Evolutionary conservation across 2,329 filamentous ascomycete species (phyloP).

Genomic region (Thermoascus crustaceus): DNA sequence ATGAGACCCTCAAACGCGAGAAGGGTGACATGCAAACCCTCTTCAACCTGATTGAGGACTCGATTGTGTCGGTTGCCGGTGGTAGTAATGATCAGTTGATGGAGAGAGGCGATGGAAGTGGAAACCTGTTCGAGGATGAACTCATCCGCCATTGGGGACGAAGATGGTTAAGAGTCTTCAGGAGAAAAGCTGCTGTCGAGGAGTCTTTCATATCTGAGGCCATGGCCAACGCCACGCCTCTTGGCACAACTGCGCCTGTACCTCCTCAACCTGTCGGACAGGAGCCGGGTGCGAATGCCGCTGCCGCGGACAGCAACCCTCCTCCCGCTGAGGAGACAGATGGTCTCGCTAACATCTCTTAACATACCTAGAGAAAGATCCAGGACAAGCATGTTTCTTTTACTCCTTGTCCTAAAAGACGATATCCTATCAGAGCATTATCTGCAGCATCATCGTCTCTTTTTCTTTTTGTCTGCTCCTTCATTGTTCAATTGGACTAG

Average conservation of each 20-base stretch:
- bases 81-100: conserved; percentile 69
- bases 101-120: conserved; percentile 53
- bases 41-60: conserved; percentile 73
- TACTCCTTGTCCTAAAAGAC: too few species aligned
- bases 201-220: conserved; percentile 59
- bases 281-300: conserved; percentile 8
- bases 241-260: conserved; percentile 29
- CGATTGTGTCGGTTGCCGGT: conserved; percentile 61
- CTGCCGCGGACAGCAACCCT: conserved; percentile 3
- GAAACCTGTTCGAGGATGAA: conserved; percentile 46
- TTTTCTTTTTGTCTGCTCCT: too few species aligned
- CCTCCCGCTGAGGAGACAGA: too few species aligned
- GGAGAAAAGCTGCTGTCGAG: conserved; percentile 74
- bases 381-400: too few species aligned
- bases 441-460: too few species aligned
- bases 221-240: conserved; percentile 40
- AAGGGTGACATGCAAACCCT: conserved; percentile 66
- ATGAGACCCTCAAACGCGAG: conserved; percentile 62
- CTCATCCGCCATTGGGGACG: conserved; percentile 72
- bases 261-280: conserved; percentile 7
- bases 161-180: conserved; percentile 79
- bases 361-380: too few species aligned
- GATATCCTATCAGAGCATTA: too few species aligned
- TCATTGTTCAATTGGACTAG: too few species aligned
- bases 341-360: not conserved